These are phyloP conservation scores for Saturnispora serradocipensis DNA, from an alignment of 805 yeast species.

Conservation along the genomic window DNA sequence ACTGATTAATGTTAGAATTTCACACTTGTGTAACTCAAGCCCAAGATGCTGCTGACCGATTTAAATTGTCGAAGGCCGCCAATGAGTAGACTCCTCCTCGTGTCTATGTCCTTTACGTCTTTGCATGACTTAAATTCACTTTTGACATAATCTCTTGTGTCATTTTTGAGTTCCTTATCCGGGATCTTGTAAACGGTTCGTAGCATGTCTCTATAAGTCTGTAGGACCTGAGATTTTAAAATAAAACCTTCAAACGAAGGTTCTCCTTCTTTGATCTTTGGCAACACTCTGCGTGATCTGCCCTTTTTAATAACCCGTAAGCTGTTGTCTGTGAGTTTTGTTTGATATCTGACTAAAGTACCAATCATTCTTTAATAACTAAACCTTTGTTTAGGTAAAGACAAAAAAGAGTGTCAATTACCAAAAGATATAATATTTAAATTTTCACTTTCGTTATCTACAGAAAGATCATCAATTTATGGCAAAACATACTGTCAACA, in stretches of 20 bases:
- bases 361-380: not conserved
- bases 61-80: conserved; percentile 29
- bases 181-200: conserved; percentile 22
- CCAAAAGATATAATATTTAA: not conserved
- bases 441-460: not conserved
- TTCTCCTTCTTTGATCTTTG: conserved; percentile 7
- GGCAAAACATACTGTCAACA: not conserved
- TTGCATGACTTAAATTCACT: conserved; percentile 24
- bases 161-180: conserved; percentile 16
- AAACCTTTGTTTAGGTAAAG: not conserved
- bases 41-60: conserved; percentile 21
- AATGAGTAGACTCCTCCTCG: conserved; percentile 23
- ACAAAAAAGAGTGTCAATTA: not conserved
- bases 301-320: conserved; percentile 2
- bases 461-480: not conserved
- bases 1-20: conserved; percentile 1
- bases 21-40: conserved; percentile 22
- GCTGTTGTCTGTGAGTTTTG: conserved; percentile 8
- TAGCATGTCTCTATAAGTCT: conserved; percentile 26
- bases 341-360: not conserved
- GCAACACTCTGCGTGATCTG: not conserved
- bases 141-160: conserved; percentile 23
- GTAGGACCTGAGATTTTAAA: conserved; percentile 21
- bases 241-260: conserved; percentile 21
- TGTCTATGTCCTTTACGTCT: conserved; percentile 20